Conservation (phyloP, 208 protist genomes). For the Crithidia acanthocephali region DNA sequence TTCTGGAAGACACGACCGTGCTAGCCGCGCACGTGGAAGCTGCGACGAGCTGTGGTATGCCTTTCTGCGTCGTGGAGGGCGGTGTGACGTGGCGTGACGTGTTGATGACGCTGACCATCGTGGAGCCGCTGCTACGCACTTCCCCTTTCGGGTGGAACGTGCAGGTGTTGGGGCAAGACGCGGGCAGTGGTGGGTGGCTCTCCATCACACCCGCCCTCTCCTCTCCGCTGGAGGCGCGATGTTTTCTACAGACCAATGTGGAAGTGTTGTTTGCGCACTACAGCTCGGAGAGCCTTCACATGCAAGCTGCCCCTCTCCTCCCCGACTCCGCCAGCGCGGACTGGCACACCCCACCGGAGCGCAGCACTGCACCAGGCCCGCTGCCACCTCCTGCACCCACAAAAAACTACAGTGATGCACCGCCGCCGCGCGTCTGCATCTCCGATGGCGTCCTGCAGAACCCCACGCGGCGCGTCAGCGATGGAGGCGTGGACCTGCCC, state of each 20-base stretch:
- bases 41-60: conserved; percentile 9
- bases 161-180: conserved; percentile 29
- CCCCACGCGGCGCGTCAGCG: neutral
- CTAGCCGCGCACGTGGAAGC: conserved; percentile 20
- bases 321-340: conserved; percentile 1
- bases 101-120: conserved; percentile 16
- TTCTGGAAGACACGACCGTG: neutral
- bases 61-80: conserved; percentile 20
- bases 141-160: conserved; percentile 23
- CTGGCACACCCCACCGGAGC: conserved; percentile 25
- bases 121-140: neutral
- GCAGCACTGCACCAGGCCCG: conserved; percentile 1
- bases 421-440: neutral
- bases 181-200: conserved; percentile 14
- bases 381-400: conserved; percentile 16
- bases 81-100: conserved; percentile 35
- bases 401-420: conserved; percentile 10
- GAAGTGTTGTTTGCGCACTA: conserved; percentile 40
- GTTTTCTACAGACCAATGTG: conserved; percentile 37
- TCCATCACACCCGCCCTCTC: conserved; percentile 32
- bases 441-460: neutral
- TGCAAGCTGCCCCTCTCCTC: conserved; percentile 18
- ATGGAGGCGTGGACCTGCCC: too few relatives aligned
- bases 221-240: conserved; percentile 26
- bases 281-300: conserved; percentile 12